A percentile compares a stretch with the other conserved stretches of the same genome.
These are phyloP conservation scores for Cyphellophora europaea DNA, from an alignment of 2,329 filamentous ascomycete species.

Conservation along the genomic window DNA sequence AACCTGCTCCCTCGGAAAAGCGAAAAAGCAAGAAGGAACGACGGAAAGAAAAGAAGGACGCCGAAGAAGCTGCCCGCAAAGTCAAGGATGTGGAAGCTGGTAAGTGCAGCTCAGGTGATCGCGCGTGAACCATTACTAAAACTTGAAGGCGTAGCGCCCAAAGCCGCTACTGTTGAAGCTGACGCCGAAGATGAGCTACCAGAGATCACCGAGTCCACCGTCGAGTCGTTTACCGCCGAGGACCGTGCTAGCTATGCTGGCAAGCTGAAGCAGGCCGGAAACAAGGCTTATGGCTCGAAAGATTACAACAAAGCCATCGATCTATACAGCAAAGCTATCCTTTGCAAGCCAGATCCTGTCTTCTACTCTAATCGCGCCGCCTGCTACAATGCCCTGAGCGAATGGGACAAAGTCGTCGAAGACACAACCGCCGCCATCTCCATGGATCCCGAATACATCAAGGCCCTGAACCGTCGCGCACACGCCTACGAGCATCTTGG, in stretches of 20 bases:
- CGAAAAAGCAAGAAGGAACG: constrained; percentile 86
- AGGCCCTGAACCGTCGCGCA: constrained; percentile 91
- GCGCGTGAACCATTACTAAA: constrained; percentile 2
- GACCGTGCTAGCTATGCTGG: constrained; percentile 79
- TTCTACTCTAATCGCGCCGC: constrained; percentile 98
- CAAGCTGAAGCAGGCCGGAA: constrained; percentile 89
- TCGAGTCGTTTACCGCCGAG: constrained; percentile 37
- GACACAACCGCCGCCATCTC: constrained; percentile 91
- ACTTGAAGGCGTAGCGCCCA: constrained; percentile 8
- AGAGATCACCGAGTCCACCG: constrained; percentile 45
- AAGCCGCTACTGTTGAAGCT: constrained; percentile 24
- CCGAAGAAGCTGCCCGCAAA: constrained; percentile 38
- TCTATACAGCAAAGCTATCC: constrained; percentile 87
- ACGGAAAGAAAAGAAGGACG: constrained; percentile 72
- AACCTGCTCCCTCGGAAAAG: constrained; percentile 35
- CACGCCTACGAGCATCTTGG: constrained; percentile 93
- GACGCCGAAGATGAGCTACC: constrained; percentile 57
- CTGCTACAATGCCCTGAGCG: constrained; percentile 84
- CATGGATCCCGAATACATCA: constrained; percentile 92
- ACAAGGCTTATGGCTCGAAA: constrained; percentile 91
- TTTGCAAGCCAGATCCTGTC: constrained; percentile 94
- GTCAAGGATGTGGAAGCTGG: constrained; percentile 25
- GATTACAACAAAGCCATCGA: constrained; percentile 90
- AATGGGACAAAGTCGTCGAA: constrained; percentile 95
- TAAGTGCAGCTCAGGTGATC: constrained; percentile 9